Evolutionary conservation across 2,329 filamentous ascomycete genomes (phyloP).

Genomic region (Ceratocystiopsis brevicomis): DNA sequence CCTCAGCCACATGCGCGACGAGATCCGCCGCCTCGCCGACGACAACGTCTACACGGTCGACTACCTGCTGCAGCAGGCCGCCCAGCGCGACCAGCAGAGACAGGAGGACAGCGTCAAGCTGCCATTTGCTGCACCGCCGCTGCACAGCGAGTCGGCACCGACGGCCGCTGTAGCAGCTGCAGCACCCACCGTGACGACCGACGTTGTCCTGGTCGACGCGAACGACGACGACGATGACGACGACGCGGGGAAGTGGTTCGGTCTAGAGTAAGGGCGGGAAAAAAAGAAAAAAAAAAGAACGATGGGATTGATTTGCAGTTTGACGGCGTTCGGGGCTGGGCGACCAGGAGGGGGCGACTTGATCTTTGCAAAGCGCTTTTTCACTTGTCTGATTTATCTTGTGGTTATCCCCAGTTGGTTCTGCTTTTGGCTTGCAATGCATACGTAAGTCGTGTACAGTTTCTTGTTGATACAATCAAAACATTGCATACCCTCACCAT

Average conservation of each 20-base stretch:
- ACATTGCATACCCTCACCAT: too few species aligned
- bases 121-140: neutral
- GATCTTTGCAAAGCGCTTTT: too few species aligned
- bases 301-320: too few species aligned
- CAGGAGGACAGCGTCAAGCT: constrained; percentile 5
- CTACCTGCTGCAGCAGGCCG: constrained; percentile 45
- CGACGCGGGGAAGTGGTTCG: constrained; percentile 5
- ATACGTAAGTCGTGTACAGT: too few species aligned
- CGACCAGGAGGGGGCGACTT: too few species aligned
- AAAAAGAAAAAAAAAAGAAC: neutral
- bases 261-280: neutral
- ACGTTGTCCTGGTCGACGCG: constrained; percentile 4
- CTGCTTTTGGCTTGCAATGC: too few species aligned
- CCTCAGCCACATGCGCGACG: constrained; percentile 60
- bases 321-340: too few species aligned
- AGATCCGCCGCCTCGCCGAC: constrained; percentile 66
- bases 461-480: too few species aligned
- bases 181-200: neutral
- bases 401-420: too few species aligned
- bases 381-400: too few species aligned
- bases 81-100: constrained; percentile 8
- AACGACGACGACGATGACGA: constrained; percentile 5
- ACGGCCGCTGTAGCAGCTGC: neutral
- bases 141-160: neutral
- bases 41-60: constrained; percentile 81